Evolutionary conservation across 495 filamentous ascomycete genomes (phyloP), one percentile per base, ranked within the genome.

Genomic region (Tuber microsphaerosporum): DNA sequence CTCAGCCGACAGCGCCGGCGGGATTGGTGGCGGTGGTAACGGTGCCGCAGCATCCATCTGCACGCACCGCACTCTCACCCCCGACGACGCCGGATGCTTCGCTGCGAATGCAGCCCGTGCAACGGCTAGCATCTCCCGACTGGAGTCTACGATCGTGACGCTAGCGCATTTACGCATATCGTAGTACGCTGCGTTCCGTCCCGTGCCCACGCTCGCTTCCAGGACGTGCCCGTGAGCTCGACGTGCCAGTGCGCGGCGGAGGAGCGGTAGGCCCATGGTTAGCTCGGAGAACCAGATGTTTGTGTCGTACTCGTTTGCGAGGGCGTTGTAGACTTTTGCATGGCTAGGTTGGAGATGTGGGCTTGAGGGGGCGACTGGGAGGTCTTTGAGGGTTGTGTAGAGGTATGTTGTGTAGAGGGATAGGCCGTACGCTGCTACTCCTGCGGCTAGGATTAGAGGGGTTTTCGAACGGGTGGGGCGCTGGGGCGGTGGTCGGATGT

Each of bases 151-250:
- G 77, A 93, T 86, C 1, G 89, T 91, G 84, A 89, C 83, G 82
- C 65, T 88, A 83, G 73, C 80, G 73, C 70, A 87, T 56, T 76
- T 83, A 75, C 75, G 83, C 75, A 84, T 73, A n/a, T 79, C 84
- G 83, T 96, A 98, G 84, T 89, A 97, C 37, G 87, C 85, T 44
- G 92, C 82, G 81, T 97, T 99, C 61, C 94, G 86, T 0, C 96
- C 95, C n/a, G 96, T 97, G 34, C 95, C 96, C 61, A 92, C 92
- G 71, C 92, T 92, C 19, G 94, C 90, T 83, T 99, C 96, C 31
- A 97, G 86, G 8, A 97, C 94, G 83, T 97, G 86, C 2, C 96
- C 95, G 65, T 75, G 43, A 12, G 90, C 93, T 73, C 87, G 84
- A 26, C 84, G 80, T 8, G 89, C 87, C 8, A 97, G 86, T 71